A percentile compares a stretch with the other conserved stretches of the same genome.
Conservation (phyloP, 1,284 basidiomycete genomes). For the Phellopilus nigrolimitatus region DNA sequence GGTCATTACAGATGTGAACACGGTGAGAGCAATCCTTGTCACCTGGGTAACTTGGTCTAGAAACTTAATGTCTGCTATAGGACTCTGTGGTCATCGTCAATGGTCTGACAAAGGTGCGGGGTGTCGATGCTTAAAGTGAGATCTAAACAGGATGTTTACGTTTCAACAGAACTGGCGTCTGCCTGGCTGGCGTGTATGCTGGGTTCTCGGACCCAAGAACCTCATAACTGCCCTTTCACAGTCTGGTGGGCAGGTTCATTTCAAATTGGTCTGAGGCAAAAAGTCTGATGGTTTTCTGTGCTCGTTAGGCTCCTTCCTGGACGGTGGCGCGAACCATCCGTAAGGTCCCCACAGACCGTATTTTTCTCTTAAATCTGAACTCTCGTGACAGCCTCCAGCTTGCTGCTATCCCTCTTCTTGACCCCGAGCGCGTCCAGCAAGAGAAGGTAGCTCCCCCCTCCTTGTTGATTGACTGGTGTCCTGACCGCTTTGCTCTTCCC, state of each 20-base stretch:
- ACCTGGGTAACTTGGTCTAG: too few relatives aligned
- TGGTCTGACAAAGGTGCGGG: conserved; percentile 83
- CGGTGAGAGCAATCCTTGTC: too few relatives aligned
- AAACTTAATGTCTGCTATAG: conserved; percentile 40
- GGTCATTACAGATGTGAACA: conserved; percentile 58
- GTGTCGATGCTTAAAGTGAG: background rate
- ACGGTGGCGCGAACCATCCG: conserved; percentile 88
- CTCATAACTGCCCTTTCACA: conserved; percentile 83
- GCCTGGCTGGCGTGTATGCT: conserved; percentile 91
- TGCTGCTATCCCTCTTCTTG: conserved; percentile 78
- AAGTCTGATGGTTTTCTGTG: conserved; percentile 3
- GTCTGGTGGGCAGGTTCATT: conserved; percentile 46
- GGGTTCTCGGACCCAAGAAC: conserved; percentile 94
- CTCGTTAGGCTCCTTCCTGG: conserved; percentile 69
- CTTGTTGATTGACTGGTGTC: background rate
- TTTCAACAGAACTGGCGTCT: conserved; percentile 73
- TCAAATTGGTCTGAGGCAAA: background rate
- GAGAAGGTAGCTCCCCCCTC: conserved; percentile 55
- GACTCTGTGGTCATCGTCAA: conserved; percentile 85
- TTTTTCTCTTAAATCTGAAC: background rate
- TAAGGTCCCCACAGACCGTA: conserved; percentile 34
- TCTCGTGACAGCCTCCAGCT: conserved; percentile 68
- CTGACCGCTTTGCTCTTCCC: conserved; percentile 2
- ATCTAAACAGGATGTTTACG: conserved; percentile 13
- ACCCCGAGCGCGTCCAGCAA: conserved; percentile 58